These are phyloP conservation scores for Yamadazyma kitorensis DNA, from an alignment of 805 yeast species.

Conservation along the genomic window DNA sequence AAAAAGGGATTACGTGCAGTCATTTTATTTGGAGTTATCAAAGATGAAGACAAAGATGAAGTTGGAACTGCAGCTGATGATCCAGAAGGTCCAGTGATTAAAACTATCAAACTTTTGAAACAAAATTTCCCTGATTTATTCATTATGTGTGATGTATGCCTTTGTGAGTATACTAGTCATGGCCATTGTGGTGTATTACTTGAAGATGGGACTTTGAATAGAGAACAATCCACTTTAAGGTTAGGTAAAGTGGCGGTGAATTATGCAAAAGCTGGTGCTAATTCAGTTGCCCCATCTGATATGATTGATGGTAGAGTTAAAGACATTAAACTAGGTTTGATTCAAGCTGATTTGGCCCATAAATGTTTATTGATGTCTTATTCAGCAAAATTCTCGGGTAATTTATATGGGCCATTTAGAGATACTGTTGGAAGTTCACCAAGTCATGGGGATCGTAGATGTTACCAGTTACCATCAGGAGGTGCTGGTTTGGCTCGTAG, in stretches of 20 bases:
- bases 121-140: constrained; percentile 75
- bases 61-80: constrained; percentile 91
- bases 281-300: constrained; percentile 95
- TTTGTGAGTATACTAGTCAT: constrained; percentile 94
- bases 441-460: constrained; percentile 83
- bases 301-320: constrained; percentile 95
- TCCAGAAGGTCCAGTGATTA: constrained; percentile 92
- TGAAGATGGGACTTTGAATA: constrained; percentile 82
- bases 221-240: constrained; percentile 72
- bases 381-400: constrained; percentile 90
- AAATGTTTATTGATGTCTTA: constrained; percentile 88
- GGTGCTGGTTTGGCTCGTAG: constrained; percentile 93
- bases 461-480: constrained; percentile 90
- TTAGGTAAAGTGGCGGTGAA: constrained; percentile 93
- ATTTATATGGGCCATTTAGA: constrained; percentile 93
- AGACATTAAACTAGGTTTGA: constrained; percentile 83
- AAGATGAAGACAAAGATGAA: constrained; percentile 72
- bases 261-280: constrained; percentile 94
- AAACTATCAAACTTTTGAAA: constrained; percentile 64
- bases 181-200: constrained; percentile 96
- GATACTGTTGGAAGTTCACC: constrained; percentile 96
- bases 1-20: constrained; percentile 83
- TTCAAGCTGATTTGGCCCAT: constrained; percentile 80
- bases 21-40: constrained; percentile 84
- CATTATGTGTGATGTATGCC: constrained; percentile 90